Evolutionary conservation across 495 filamentous ascomycete genomes (phyloP).

Genomic region (Patellaria atrata): DNA sequence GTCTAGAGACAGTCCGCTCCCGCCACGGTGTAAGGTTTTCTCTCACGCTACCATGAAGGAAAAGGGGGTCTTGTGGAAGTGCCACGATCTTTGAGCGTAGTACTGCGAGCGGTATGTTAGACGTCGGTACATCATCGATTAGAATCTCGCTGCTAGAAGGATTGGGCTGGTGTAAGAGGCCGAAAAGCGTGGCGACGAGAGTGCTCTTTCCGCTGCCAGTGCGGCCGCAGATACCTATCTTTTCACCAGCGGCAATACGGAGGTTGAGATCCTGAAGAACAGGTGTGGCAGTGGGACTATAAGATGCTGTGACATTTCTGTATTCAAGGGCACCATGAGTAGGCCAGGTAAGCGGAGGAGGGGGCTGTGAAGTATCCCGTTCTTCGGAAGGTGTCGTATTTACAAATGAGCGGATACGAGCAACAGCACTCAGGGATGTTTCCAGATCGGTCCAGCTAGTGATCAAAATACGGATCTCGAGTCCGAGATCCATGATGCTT

Average conservation of each 20-base stretch:
- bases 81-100: slow-evolving; percentile 43
- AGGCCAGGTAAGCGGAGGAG: slow-evolving; percentile 10
- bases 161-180: slow-evolving; percentile 33
- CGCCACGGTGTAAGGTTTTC: slow-evolving; percentile 10
- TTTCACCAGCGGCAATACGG: slow-evolving; percentile 36
- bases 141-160: slow-evolving; percentile 35
- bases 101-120: slow-evolving; percentile 35
- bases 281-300: slow-evolving; percentile 3
- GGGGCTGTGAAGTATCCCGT: background rate
- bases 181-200: slow-evolving; percentile 42
- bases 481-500: slow-evolving; percentile 10
- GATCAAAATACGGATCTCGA: slow-evolving; percentile 8
- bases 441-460: slow-evolving; percentile 13
- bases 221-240: slow-evolving; percentile 45
- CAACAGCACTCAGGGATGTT: slow-evolving; percentile 12
- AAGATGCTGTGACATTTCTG: slow-evolving; percentile 8
- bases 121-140: slow-evolving; percentile 40
- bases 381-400: slow-evolving; percentile 5
- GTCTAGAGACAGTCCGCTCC: background rate
- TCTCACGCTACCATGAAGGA: slow-evolving; percentile 35
- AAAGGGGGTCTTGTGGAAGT: slow-evolving; percentile 47
- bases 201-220: slow-evolving; percentile 52
- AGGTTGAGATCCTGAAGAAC: slow-evolving; percentile 39
- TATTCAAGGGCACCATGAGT: slow-evolving; percentile 7
- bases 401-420: slow-evolving; percentile 12